These are phyloP conservation scores for Talaromyces pinophilus DNA, from an alignment of 2,329 filamentous ascomycete species.

Conservation along the genomic window DNA sequence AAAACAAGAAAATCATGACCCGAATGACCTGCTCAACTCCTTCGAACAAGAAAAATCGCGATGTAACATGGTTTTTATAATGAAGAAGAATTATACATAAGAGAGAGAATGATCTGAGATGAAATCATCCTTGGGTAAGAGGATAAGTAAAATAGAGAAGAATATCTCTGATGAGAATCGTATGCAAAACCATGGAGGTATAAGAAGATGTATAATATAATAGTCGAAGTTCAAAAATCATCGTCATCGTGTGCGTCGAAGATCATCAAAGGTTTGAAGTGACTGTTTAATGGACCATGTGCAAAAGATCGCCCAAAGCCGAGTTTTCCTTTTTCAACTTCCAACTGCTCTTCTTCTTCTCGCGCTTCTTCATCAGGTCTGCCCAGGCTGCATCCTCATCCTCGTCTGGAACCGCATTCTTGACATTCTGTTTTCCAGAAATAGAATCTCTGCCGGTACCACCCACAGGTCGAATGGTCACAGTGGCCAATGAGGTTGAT, in stretches of 20 bases:
- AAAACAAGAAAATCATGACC: constrained; percentile 15
- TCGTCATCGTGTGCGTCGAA: not conserved
- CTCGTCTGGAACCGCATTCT: constrained; percentile 43
- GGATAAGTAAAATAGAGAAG: not conserved
- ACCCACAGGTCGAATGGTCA: constrained; percentile 35
- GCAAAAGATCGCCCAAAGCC: constrained; percentile 41
- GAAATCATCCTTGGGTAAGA: not conserved
- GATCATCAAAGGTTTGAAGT: not conserved
- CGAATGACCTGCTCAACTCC: constrained; percentile 14
- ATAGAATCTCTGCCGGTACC: constrained; percentile 27
- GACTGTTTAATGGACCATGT: constrained; percentile 32
- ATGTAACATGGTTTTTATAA: constrained; percentile 4
- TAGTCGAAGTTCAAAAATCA: constrained; percentile 10
- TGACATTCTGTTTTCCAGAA: constrained; percentile 24
- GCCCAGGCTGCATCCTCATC: constrained; percentile 54
- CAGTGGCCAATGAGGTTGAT: constrained; percentile 31
- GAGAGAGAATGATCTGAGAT: not conserved
- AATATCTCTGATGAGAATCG: not conserved
- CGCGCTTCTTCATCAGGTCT: constrained; percentile 53
- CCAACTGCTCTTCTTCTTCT: constrained; percentile 53
- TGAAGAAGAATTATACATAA: constrained; percentile 15
- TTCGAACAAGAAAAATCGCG: constrained; percentile 5
- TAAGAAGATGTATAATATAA: constrained; percentile 9
- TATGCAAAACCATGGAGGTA: not conserved
- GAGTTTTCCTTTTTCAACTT: constrained; percentile 45